Evolutionary conservation across 108 stramenopile genomes (phyloP).

Genomic region (Discostella pseudostelligera): DNA sequence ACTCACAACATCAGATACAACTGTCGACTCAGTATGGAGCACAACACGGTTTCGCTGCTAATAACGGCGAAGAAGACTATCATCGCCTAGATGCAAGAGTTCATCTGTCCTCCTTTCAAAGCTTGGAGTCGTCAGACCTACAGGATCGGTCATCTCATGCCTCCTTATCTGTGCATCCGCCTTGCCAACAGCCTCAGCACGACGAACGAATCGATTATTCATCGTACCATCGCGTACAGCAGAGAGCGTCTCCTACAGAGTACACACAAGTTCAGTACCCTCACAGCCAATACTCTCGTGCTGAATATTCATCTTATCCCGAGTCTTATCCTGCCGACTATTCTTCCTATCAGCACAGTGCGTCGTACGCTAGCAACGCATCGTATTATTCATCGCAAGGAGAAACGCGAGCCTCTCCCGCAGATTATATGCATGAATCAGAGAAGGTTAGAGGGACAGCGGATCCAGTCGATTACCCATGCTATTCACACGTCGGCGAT

Average conservation of each 20-base stretch:
- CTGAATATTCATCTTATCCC: conserved; percentile 7
- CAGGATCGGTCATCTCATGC: conserved; percentile 2
- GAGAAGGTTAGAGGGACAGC: not conserved
- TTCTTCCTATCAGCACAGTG: conserved; percentile 1
- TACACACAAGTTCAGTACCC: not conserved
- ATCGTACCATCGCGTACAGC: not conserved
- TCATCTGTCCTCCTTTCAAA: conserved; percentile 8
- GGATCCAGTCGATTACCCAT: not conserved
- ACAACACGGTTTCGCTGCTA: conserved; percentile 4
- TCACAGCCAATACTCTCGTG: not conserved
- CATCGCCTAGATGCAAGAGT: conserved; percentile 6
- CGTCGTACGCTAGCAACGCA: not conserved
- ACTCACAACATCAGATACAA: conserved; percentile 15
- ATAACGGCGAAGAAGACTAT: conserved; percentile 2
- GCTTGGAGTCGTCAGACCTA: not conserved
- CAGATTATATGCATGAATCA: not conserved
- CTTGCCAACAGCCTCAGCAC: conserved; percentile 6
- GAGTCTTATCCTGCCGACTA: conserved; percentile 7
- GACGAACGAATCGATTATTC: not conserved
- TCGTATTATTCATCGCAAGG: conserved; percentile 6
- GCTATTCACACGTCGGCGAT: not conserved
- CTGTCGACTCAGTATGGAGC: not conserved
- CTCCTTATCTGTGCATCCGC: not conserved
- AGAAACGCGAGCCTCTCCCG: conserved; percentile 8
- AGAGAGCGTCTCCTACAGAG: not conserved